Percentiles rank a stretch among this genome's conserved stretches.
phyloP scores from a whole-genome alignment of 2,329 filamentous ascomycete genomes.

The Aspergillus sp. region DNA sequence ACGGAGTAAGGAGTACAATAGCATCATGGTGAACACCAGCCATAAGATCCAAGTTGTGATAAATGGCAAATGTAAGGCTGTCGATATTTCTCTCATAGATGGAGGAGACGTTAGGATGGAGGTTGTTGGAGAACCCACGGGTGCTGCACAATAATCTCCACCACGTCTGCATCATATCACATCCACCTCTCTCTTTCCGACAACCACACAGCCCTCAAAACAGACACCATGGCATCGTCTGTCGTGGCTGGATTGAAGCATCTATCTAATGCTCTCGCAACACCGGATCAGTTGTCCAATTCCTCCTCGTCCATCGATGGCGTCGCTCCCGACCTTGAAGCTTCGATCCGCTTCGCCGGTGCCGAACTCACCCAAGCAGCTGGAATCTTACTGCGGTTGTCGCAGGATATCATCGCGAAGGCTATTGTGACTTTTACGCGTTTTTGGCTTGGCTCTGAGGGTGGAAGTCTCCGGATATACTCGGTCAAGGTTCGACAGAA shows the following conservation, averaged over 20 bases:
- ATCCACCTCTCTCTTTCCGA: not conserved
- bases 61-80: no score
- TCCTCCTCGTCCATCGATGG: conserved; percentile 42
- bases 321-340: conserved; percentile 36
- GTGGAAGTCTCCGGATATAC: conserved; percentile 40
- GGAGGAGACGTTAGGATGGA: not conserved
- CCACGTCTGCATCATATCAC: no score
- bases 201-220: no score
- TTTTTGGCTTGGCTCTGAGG: conserved; percentile 62
- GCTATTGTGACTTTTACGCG: conserved; percentile 77
- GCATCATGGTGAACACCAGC: no score
- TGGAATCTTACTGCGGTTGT: conserved; percentile 70
- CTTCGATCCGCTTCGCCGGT: conserved; percentile 41
- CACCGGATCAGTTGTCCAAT: conserved; percentile 39
- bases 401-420: conserved; percentile 80
- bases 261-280: conserved; percentile 43
- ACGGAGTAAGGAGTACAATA: no score
- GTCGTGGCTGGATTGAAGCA: conserved; percentile 24
- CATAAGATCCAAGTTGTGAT: no score
- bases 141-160: no score
- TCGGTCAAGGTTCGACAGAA: conserved; percentile 34
- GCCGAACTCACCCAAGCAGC: conserved; percentile 43
- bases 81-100: not conserved
- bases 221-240: conserved; percentile 18
- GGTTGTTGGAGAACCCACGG: no score